These are phyloP conservation scores for Apiospora saccharicola DNA, from an alignment of 2,329 filamentous ascomycete genomes.

Conservation along the genomic window DNA sequence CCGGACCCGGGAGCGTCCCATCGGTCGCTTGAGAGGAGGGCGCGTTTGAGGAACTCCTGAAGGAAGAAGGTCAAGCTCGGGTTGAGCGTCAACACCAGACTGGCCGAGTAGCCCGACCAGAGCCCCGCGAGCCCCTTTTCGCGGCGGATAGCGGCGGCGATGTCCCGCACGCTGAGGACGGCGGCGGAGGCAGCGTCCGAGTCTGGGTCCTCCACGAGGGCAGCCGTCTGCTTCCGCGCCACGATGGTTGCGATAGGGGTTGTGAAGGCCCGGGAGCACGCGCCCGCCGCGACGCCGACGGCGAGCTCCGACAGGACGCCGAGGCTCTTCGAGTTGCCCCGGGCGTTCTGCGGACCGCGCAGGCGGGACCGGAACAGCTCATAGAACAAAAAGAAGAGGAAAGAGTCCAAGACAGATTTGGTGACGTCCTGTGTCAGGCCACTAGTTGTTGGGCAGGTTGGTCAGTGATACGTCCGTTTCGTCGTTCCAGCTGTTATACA, in stretches of 20 bases:
- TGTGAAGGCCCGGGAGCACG: slow-evolving; percentile 77
- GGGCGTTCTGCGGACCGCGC: slow-evolving; percentile 27
- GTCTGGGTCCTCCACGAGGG: slow-evolving; percentile 37
- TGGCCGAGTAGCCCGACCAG: slow-evolving; percentile 89
- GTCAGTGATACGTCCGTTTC: neutral
- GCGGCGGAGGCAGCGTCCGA: slow-evolving; percentile 34
- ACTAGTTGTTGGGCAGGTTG: neutral
- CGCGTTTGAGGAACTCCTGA: slow-evolving; percentile 73
- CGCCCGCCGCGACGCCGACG: slow-evolving; percentile 77
- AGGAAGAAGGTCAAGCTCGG: slow-evolving; percentile 87
- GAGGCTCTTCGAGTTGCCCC: slow-evolving; percentile 47
- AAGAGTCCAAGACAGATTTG: slow-evolving; percentile 77
- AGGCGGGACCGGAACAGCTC: slow-evolving; percentile 53
- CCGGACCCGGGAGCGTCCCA: slow-evolving; percentile 41
- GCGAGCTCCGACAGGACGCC: slow-evolving; percentile 75
- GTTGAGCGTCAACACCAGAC: slow-evolving; percentile 81
- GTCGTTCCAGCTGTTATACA: neutral
- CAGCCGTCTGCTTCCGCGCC: slow-evolving; percentile 78
- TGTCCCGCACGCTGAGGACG: slow-evolving; percentile 58
- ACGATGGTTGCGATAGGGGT: slow-evolving; percentile 85
- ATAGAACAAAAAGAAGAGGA: slow-evolving; percentile 88
- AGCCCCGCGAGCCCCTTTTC: slow-evolving; percentile 79
- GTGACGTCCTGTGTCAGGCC: slow-evolving; percentile 57
- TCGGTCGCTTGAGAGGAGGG: slow-evolving; percentile 58
- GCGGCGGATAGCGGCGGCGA: slow-evolving; percentile 67